phyloP scores from a whole-genome alignment of 2,329 filamentous ascomycete species.

The Penicillium sp. region DNA sequence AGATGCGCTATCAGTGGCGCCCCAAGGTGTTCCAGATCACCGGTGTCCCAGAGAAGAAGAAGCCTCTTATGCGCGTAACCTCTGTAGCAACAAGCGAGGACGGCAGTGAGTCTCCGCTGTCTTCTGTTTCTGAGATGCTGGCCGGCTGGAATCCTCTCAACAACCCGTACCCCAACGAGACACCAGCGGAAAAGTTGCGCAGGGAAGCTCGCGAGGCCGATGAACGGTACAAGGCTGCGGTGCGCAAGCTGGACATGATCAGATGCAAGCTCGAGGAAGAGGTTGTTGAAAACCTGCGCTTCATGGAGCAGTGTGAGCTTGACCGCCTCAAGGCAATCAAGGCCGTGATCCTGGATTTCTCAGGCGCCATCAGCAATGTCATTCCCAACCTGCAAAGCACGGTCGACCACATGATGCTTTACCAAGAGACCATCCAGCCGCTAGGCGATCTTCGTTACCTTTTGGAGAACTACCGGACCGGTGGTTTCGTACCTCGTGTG shows the following conservation, averaged over 20 bases:
- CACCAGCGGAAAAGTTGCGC: constrained; percentile 72
- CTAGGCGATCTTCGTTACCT: constrained; percentile 81
- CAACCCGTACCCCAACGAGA: constrained; percentile 82
- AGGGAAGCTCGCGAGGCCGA: constrained; percentile 84
- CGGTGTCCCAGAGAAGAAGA: constrained; percentile 81
- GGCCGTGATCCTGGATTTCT: constrained; percentile 94
- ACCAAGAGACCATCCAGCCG: constrained; percentile 97
- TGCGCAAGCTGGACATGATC: constrained; percentile 78
- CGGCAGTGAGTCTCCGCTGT: constrained; percentile 68
- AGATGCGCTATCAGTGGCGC: constrained; percentile 95
- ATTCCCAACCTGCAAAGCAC: constrained; percentile 92
- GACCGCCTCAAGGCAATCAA: constrained; percentile 97
- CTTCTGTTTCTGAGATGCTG: constrained; percentile 78
- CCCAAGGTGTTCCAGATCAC: constrained; percentile 81
- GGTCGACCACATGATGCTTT: constrained; percentile 97
- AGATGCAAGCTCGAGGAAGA: constrained; percentile 92
- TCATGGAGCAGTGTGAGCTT: constrained; percentile 93
- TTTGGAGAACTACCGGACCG: constrained; percentile 92
- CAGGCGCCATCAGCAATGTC: constrained; percentile 91
- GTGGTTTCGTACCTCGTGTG: constrained; percentile 81
- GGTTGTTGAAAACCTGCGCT: constrained; percentile 83
- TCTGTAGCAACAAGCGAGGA: constrained; percentile 57
- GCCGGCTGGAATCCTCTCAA: constrained; percentile 88
- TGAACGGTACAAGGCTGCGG: constrained; percentile 80
- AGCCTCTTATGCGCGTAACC: constrained; percentile 61